Conservation (phyloP, 179 eudicot genomes). For the Sideroxylon spinosum region DNA sequence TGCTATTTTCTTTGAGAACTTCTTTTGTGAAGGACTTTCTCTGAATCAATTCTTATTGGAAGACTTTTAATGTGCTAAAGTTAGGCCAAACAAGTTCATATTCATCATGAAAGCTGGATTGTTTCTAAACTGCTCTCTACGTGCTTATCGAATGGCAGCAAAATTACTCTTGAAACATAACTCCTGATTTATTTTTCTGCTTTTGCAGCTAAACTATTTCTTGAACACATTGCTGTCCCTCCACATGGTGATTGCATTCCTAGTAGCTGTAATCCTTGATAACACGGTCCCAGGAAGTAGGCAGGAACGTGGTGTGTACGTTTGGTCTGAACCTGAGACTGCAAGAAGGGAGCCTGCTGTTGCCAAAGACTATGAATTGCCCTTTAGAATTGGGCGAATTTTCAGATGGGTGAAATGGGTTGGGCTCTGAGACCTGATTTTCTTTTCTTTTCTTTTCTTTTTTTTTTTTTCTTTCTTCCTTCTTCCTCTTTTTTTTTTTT, state of each 20-base stretch:
- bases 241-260: constrained; percentile 92
- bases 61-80: no score
- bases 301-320: constrained; percentile 90
- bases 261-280: constrained; percentile 74
- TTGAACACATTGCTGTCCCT: constrained; percentile 77
- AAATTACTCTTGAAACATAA: not conserved
- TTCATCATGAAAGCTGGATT: not conserved
- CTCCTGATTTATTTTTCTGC: not conserved
- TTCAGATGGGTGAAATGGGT: constrained; percentile 99
- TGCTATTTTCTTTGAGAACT: no score
- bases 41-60: no score
- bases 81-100: not conserved
- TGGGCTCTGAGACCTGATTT: constrained; percentile 43
- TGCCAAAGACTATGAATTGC: constrained; percentile 75
- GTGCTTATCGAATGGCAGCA: not conserved
- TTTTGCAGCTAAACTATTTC: constrained; percentile 75
- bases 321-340: constrained; percentile 89
- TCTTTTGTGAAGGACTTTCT: no score
- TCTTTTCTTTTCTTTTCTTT: not conserved
- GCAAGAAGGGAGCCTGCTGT: constrained; percentile 92
- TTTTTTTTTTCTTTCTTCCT: no score
- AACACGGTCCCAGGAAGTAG: constrained; percentile 92
- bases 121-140: not conserved
- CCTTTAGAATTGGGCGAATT: constrained; percentile 72
- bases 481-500: no score